Evolutionary conservation across 768 basidiomycete genomes (phyloP).

Genomic region (Boletus edulis): DNA sequence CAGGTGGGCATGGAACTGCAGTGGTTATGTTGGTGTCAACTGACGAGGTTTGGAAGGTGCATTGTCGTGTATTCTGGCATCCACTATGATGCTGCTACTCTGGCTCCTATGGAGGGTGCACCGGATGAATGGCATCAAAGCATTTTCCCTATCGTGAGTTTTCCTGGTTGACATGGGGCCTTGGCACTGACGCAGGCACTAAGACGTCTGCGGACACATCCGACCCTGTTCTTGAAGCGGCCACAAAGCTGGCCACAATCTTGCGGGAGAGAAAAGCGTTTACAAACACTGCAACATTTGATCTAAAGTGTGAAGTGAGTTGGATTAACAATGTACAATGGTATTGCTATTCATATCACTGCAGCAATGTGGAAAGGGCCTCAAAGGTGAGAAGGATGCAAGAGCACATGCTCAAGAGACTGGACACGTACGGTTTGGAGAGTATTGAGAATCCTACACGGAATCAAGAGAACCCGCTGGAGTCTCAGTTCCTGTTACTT

Average conservation of each 20-base stretch:
- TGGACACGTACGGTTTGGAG: conserved; percentile 82
- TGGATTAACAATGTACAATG: not conserved
- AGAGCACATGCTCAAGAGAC: conserved; percentile 84
- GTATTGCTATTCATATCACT: conserved; percentile 6
- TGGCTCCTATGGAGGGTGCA: conserved; percentile 74
- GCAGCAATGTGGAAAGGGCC: conserved; percentile 75
- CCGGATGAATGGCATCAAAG: conserved; percentile 90
- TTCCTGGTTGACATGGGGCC: conserved; percentile 1
- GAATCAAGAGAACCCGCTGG: not conserved
- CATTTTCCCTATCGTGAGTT: conserved; percentile 61
- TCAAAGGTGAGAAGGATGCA: conserved; percentile 95
- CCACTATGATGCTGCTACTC: conserved; percentile 89
- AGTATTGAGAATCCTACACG: conserved; percentile 47
- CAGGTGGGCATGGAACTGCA: conserved; percentile 15
- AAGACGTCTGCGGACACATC: conserved; percentile 35
- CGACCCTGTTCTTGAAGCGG: conserved; percentile 62
- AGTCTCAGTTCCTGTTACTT: conserved; percentile 24
- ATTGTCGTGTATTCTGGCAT: conserved; percentile 94
- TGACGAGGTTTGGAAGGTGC: conserved; percentile 40
- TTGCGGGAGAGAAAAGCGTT: conserved; percentile 78
- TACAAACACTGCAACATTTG: conserved; percentile 91
- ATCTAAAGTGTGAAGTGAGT: conserved; percentile 80
- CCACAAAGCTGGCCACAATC: conserved; percentile 65
- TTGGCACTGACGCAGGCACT: conserved; percentile 21
- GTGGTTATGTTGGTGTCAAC: not conserved